Evolutionary conservation across 2,329 filamentous ascomycete genomes (phyloP), one percentile per base, ranked within the genome.

Genomic region (Emergomyces pasteurianus): DNA sequence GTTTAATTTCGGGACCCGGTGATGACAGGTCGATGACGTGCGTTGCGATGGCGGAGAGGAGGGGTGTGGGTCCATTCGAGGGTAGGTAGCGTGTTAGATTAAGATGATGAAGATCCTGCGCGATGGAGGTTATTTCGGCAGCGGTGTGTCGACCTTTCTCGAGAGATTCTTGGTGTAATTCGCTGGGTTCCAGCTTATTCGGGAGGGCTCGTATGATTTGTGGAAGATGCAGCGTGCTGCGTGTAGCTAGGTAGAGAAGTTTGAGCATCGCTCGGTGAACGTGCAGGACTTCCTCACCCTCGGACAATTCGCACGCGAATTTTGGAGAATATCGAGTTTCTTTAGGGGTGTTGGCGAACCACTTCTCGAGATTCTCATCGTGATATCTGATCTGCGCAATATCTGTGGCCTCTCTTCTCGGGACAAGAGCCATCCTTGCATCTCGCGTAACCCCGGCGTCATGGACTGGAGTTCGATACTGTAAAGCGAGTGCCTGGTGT

Each of bases 11-110:
- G 18, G 85, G 83, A 59, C 89, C 84, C 4, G 86, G 86, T 38
- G 89, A 90, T 72, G 95, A 95, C 81, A 96, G 92, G 72, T 96
- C 90, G 7, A 96, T 82, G 23, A 96, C 82, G 70, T 96, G 92
- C 60, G 95, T 95, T 67, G 96, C 95, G 77, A 96, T 92, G 31
- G 92, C 91, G 0, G 92, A 91, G 1, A 96, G 82, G 5, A 96
- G 85, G 46, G 95, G 90, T 0, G 92, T 96, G 12, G 96, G 90
- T 42, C 91, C 91, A 0, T 90, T 92, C 0, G 91, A 95, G 1
- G 92, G 91, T 7, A 96, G 82, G 69, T 85, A 95, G 61, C 82
- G 83, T 64, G 92, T 90, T 14, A 96, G 80, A 54, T 86, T 83
- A 53, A 86, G 78, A 43, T 81, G 80, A 70, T 90, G 87, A 50